A percentile compares a stretch with the other conserved stretches of the same genome.
Conservation (phyloP, 139 green algal species). For the Chlamydomonas sp. region DNA sequence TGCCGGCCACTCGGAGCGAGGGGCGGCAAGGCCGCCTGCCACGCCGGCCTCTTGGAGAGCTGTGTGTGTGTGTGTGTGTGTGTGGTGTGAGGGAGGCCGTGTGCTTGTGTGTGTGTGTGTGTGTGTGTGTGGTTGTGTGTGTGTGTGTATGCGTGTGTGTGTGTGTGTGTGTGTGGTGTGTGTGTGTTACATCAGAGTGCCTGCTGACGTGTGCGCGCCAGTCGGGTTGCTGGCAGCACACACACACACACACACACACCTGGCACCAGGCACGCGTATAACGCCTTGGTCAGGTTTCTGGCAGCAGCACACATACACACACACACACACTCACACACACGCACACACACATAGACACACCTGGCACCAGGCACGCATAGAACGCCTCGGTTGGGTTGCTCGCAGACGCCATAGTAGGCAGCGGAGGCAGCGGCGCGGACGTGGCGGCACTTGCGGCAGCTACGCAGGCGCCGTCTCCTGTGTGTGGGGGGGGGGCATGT, state of each 20-base stretch:
- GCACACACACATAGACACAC: neutral
- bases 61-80: neutral
- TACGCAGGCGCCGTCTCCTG: neutral
- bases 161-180: no score
- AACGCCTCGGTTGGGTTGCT: constrained; percentile 24
- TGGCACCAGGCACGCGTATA: constrained; percentile 32
- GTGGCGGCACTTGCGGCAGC: neutral
- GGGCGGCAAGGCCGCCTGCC: constrained; percentile 18
- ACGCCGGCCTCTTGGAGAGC: constrained; percentile 33
- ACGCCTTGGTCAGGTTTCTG: constrained; percentile 19
- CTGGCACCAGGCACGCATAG: constrained; percentile 33
- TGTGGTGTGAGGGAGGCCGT: no score
- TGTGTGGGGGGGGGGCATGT: neutral
- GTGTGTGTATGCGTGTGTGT: no score
- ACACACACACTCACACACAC: neutral
- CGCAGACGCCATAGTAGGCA: constrained; percentile 14
- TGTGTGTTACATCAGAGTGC: neutral
- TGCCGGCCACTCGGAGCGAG: constrained; percentile 34
- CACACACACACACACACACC: neutral
- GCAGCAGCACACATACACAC: constrained; percentile 8
- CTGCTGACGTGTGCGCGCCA: no score
- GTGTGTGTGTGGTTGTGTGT: no score
- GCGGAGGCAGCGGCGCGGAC: neutral
- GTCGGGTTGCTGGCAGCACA: no score
- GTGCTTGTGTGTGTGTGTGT: no score